Evolutionary conservation across 2,329 filamentous ascomycete genomes (phyloP).

Genomic region (Talaromyces marneffei): DNA sequence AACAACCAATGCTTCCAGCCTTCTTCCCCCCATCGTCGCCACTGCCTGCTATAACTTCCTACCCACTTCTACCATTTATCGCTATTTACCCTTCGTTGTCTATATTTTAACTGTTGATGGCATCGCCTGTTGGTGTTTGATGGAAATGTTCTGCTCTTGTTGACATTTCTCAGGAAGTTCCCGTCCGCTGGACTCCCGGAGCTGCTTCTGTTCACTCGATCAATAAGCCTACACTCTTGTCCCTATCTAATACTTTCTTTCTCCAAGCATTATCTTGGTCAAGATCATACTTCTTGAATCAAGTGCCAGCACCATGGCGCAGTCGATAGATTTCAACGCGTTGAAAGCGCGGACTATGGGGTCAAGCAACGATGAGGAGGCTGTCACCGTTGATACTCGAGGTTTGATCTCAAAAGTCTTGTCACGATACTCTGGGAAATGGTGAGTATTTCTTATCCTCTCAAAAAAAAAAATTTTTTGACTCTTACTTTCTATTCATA

Average conservation of each 20-base stretch:
- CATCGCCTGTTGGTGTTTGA: not conserved
- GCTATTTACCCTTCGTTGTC: not conserved
- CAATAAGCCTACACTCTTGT: not conserved
- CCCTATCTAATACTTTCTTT: not conserved
- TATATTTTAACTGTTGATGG: not conserved
- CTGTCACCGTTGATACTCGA: conserved; percentile 94
- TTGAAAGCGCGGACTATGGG: conserved; percentile 82
- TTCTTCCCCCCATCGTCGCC: not conserved
- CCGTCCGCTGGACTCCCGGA: not conserved
- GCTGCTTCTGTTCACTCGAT: not conserved
- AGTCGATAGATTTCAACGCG: conserved; percentile 59
- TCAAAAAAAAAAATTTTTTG: too few relatives aligned
- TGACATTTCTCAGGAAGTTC: not conserved
- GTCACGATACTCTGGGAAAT: conserved; percentile 93
- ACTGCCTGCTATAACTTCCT: not conserved
- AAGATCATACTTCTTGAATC: not conserved
- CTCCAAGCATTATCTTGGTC: not conserved
- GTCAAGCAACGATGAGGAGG: conserved; percentile 85
- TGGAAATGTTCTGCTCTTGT: not conserved
- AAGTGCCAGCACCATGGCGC: conserved; percentile 53
- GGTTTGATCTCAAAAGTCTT: conserved; percentile 97
- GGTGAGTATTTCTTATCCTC: too few relatives aligned
- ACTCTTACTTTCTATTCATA: too few relatives aligned
- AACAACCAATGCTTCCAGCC: not conserved
- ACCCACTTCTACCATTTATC: not conserved